Evolutionary conservation across 2,329 filamentous ascomycete species (phyloP).

Genomic region (Trichoderma afroharzianum): DNA sequence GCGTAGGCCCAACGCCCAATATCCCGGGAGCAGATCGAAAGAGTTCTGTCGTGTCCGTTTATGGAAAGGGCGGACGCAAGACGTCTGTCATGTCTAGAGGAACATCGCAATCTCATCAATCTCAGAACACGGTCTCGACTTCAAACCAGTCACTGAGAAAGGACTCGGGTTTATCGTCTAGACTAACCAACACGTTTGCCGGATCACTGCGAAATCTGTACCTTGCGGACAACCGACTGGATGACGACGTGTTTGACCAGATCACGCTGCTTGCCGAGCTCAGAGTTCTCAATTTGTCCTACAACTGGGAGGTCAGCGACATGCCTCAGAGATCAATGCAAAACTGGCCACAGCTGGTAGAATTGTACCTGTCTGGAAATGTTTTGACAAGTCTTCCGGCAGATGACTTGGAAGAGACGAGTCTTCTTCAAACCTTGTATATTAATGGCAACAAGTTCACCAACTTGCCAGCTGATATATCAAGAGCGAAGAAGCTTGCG

Average conservation of each 20-base stretch:
- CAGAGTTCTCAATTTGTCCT: constrained; percentile 86
- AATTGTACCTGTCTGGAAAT: constrained; percentile 93
- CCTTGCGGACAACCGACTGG: constrained; percentile 88
- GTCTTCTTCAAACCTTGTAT: constrained; percentile 81
- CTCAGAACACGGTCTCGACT: constrained; percentile 44
- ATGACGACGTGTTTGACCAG: constrained; percentile 94
- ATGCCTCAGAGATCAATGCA: constrained; percentile 85
- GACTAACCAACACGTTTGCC: constrained; percentile 81
- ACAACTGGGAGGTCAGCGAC: constrained; percentile 84
- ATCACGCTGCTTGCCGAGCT: constrained; percentile 78
- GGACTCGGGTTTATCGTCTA: constrained; percentile 81
- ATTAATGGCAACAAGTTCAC: constrained; percentile 99
- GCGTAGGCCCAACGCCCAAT: constrained; percentile 69
- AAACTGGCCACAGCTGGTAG: constrained; percentile 83
- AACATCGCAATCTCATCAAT: constrained; percentile 36
- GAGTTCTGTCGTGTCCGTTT: constrained; percentile 77
- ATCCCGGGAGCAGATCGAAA: constrained; percentile 63
- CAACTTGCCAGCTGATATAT: constrained; percentile 90
- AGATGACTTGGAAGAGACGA: constrained; percentile 89
- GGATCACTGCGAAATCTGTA: constrained; percentile 79
- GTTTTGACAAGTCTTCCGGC: constrained; percentile 86
- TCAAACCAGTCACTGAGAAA: constrained; percentile 65
- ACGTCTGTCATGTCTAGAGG: constrained; percentile 74
- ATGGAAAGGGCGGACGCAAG: constrained; percentile 76
- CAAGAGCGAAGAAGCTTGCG: constrained; percentile 85